Conservation (phyloP, 1,284 basidiomycete species). For the Takashimella koratensis region DNA sequence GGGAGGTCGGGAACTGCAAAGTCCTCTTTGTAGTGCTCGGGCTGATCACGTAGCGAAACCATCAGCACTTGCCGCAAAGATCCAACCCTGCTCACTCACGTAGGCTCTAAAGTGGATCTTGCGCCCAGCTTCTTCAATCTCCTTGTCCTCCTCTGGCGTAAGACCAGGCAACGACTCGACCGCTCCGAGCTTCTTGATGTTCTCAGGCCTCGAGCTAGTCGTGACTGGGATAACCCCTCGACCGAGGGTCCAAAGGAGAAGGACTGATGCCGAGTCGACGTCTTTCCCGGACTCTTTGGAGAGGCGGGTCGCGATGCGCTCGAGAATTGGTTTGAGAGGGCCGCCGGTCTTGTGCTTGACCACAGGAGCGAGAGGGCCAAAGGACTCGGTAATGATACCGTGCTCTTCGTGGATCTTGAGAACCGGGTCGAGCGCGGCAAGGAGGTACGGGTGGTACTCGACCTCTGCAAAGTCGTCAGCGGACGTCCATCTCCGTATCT, state of each 20-base stretch:
- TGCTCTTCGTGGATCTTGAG: constrained; percentile 58
- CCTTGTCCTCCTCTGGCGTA: constrained; percentile 56
- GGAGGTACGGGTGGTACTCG: constrained; percentile 72
- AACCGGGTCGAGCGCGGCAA: constrained; percentile 58
- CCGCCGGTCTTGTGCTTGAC: constrained; percentile 55
- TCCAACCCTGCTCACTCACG: neutral
- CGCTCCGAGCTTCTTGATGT: constrained; percentile 61
- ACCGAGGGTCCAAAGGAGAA: constrained; percentile 61
- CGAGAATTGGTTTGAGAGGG: constrained; percentile 55
- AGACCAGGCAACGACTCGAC: constrained; percentile 58
- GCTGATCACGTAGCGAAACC: neutral
- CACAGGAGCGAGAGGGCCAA: constrained; percentile 57
- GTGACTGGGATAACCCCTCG: constrained; percentile 60
- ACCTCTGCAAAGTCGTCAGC: constrained; percentile 56
- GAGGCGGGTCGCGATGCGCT: constrained; percentile 48
- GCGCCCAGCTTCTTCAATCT: constrained; percentile 61
- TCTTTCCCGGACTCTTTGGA: constrained; percentile 48
- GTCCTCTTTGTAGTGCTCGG: constrained; percentile 36
- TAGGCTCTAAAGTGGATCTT: constrained; percentile 57
- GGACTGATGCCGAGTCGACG: constrained; percentile 57
- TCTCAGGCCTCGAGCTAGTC: constrained; percentile 62
- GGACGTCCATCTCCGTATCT: too few relatives aligned
- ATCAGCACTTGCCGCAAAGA: neutral
- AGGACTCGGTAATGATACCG: constrained; percentile 63
- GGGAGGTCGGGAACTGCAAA: constrained; percentile 38